phyloP scores from a whole-genome alignment of 805 yeast species.

The Ogataea pignaliae region DNA sequence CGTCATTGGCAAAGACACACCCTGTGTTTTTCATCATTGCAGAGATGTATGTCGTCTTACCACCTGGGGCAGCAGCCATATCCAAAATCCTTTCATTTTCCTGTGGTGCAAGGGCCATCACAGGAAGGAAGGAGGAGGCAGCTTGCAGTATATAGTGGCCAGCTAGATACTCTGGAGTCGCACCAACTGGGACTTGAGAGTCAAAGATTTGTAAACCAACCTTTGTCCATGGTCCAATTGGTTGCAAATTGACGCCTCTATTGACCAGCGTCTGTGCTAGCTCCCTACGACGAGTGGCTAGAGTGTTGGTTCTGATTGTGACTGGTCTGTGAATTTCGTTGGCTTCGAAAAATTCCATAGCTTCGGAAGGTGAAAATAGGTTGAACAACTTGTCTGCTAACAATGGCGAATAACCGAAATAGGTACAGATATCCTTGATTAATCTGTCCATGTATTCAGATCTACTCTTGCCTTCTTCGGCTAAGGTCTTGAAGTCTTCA shows the following conservation, averaged over 20 bases:
- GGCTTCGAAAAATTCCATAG: conserved; percentile 97
- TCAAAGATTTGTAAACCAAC: conserved; percentile 97
- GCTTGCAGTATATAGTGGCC: conserved; percentile 98
- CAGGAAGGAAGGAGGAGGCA: conserved; percentile 96
- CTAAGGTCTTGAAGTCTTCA: conserved; percentile 78
- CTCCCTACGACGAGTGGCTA: conserved; percentile 91
- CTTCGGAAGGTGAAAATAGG: conserved; percentile 90
- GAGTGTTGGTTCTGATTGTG: conserved; percentile 95
- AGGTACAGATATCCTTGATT: conserved; percentile 80
- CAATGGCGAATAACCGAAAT: conserved; percentile 89
- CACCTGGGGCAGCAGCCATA: conserved; percentile 99
- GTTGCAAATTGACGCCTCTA: conserved; percentile 95
- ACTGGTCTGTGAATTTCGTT: conserved; percentile 96
- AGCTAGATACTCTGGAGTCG: conserved; percentile 97
- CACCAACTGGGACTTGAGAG: conserved; percentile 99
- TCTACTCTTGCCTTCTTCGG: conserved; percentile 85
- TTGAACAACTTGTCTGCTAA: conserved; percentile 92
- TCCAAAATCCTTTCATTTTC: conserved; percentile 93
- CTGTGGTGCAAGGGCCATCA: conserved; percentile 96
- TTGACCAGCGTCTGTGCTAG: conserved; percentile 92
- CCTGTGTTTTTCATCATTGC: conserved; percentile 99
- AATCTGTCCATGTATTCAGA: conserved; percentile 76
- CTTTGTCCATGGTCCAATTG: conserved; percentile 97
- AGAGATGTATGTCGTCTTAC: conserved; percentile 90
- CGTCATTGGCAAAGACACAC: conserved; percentile 93